Conservation (phyloP, 2,329 filamentous ascomycete species). For the Epicoccum sorghinum region DNA sequence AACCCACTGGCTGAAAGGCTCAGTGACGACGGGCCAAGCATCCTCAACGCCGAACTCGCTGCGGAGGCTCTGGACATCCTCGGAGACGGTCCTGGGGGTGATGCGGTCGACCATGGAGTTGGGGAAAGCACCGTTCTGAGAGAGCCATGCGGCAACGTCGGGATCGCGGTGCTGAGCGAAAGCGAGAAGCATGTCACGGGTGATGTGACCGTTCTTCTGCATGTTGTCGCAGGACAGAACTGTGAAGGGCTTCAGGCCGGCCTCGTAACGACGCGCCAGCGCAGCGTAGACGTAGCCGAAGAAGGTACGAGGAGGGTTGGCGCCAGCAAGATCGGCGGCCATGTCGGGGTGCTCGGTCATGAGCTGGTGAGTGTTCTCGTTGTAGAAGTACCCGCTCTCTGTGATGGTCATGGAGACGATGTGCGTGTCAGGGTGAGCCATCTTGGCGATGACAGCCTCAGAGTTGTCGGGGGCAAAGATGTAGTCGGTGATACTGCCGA, state of each 20-base stretch:
- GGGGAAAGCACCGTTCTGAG: conserved; percentile 37
- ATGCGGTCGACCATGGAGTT: conserved; percentile 43
- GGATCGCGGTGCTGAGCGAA: conserved; percentile 33
- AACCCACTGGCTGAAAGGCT: conserved; percentile 39
- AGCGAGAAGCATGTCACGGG: conserved; percentile 32
- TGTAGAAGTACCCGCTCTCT: conserved; percentile 39
- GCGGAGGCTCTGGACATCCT: conserved; percentile 28
- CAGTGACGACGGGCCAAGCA: conserved; percentile 37
- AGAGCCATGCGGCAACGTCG: conserved; percentile 34
- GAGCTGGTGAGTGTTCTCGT: conserved; percentile 39
- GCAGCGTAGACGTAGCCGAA: conserved; percentile 37
- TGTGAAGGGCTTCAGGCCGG: conserved; percentile 36
- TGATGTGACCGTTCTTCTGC: conserved; percentile 39
- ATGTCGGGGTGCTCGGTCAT: conserved; percentile 35
- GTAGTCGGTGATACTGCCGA: conserved; percentile 37
- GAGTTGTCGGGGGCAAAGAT: conserved; percentile 36
- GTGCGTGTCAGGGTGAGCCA: conserved; percentile 38
- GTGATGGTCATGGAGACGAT: conserved; percentile 40
- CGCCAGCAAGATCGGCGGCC: conserved; percentile 30
- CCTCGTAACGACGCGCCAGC: conserved; percentile 31
- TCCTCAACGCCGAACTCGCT: conserved; percentile 34
- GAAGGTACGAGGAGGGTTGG: conserved; percentile 31
- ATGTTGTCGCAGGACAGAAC: conserved; percentile 41
- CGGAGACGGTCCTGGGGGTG: conserved; percentile 33
- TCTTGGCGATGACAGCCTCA: conserved; percentile 38